phyloP scores from a whole-genome alignment of 2,329 filamentous ascomycete species.

The Chaetothyriales sp. region DNA sequence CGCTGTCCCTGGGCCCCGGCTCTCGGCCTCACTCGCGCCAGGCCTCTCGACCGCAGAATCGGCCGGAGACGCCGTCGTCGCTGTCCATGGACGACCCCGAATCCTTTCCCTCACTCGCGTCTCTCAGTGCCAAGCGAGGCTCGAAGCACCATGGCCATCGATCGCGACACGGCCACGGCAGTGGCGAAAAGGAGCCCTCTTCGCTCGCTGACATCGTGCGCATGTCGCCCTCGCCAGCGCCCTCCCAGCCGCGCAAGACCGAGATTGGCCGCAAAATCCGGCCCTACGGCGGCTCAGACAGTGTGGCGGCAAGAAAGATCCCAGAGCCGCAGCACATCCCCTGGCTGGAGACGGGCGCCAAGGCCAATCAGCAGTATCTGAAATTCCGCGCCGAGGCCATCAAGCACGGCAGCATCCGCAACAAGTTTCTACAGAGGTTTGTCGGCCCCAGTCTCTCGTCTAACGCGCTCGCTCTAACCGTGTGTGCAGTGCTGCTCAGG shows the following conservation, averaged over 20 bases:
- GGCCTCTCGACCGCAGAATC: constrained; percentile 62
- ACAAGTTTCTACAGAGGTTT: constrained; percentile 92
- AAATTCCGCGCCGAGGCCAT: constrained; percentile 93
- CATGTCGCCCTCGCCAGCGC: constrained; percentile 77
- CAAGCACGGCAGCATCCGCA: constrained; percentile 88
- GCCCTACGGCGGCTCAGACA: constrained; percentile 27
- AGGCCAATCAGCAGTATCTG: constrained; percentile 83
- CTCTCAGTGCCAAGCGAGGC: constrained; percentile 56
- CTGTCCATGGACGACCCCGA: constrained; percentile 85
- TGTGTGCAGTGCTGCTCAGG: constrained; percentile 66
- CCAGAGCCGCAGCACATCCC: constrained; percentile 81
- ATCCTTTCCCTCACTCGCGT: constrained; percentile 80
- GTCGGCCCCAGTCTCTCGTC: constrained; percentile 15
- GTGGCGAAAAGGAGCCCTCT: constrained; percentile 58
- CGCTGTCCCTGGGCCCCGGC: constrained; percentile 14
- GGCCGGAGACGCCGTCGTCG: constrained; percentile 42
- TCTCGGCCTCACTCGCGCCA: constrained; percentile 68
- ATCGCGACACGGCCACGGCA: constrained; percentile 61
- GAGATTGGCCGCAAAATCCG: constrained; percentile 50
- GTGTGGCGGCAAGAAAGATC: constrained; percentile 68
- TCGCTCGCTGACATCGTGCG: constrained; percentile 89
- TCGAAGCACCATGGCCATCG: constrained; percentile 93
- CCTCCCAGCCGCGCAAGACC: constrained; percentile 31
- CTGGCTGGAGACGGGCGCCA: constrained; percentile 87
- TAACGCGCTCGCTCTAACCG: not conserved